Percentiles rank a stretch among this genome's conserved stretches.
These are phyloP conservation scores for Macrotyloma uniflorum DNA, from an alignment of 306 rosid species.

Conservation along the genomic window DNA sequence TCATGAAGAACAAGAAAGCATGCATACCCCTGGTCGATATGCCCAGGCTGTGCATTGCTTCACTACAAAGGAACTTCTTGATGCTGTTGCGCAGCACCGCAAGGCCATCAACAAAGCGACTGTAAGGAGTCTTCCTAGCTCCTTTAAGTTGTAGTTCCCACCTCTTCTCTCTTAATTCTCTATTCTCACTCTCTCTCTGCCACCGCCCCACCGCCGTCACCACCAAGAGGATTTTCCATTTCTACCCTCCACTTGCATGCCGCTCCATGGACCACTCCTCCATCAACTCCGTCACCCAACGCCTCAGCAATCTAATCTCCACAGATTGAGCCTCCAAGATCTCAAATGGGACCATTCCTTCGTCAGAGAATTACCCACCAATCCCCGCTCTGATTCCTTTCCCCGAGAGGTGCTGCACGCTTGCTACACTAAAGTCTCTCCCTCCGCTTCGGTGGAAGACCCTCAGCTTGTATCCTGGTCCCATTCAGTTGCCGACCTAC, in stretches of 20 bases:
- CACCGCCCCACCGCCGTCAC: constrained; percentile 17
- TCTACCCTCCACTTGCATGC: constrained; percentile 46
- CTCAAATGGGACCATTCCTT: constrained; percentile 94
- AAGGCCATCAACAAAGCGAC: constrained; percentile 97
- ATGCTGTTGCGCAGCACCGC: constrained; percentile 98
- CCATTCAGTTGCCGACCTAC: constrained; percentile 66
- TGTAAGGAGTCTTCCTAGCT: constrained; percentile 96
- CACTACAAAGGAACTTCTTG: constrained; percentile 97
- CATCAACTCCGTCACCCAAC: constrained; percentile 65
- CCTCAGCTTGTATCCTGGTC: constrained; percentile 96
- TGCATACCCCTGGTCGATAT: too few species aligned
- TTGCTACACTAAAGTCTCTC: constrained; percentile 76
- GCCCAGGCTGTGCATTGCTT: constrained; percentile 94
- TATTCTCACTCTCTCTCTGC: not conserved
- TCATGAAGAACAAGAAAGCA: too few species aligned
- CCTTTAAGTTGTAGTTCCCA: constrained; percentile 90
- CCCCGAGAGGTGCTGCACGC: constrained; percentile 97
- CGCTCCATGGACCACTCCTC: constrained; percentile 61
- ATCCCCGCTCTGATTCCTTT: constrained; percentile 68
- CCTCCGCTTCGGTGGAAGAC: constrained; percentile 70
- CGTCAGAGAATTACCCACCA: constrained; percentile 69
- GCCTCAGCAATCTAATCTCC: not conserved
- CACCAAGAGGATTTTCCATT: constrained; percentile 34
- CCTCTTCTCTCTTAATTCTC: constrained; percentile 46
- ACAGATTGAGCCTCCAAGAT: constrained; percentile 52